Evolutionary conservation across 1,284 basidiomycete species (phyloP).

Genomic region (Puccinia polysora): DNA sequence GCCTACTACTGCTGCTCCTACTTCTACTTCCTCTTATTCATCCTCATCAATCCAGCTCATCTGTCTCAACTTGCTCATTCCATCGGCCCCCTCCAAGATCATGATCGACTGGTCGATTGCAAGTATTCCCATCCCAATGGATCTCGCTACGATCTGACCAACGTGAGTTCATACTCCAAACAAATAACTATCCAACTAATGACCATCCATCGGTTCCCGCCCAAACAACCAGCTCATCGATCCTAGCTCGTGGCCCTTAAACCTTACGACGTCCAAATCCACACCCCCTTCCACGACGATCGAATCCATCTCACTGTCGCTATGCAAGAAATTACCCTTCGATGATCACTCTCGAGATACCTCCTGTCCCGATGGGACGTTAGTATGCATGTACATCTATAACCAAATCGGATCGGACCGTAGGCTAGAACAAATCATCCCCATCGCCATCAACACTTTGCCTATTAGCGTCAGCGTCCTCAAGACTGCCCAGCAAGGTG

Average conservation of each 20-base stretch:
- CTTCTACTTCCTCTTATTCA: too few species aligned
- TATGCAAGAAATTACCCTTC: conserved; percentile 11
- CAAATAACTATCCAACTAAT: background rate
- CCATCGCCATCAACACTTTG: background rate
- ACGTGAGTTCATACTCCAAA: background rate
- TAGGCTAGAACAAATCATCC: conserved; percentile 26
- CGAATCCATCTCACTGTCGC: conserved; percentile 16
- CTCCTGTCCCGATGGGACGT: conserved; percentile 21
- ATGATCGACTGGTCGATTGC: conserved; percentile 9
- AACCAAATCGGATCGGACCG: conserved; percentile 7
- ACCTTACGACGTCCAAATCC: conserved; percentile 4
- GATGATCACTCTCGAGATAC: background rate
- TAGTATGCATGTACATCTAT: conserved; percentile 24
- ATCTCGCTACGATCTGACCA: conserved; percentile 18
- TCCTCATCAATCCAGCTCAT: too few species aligned
- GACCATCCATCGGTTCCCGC: background rate
- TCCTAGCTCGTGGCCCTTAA: conserved; percentile 1
- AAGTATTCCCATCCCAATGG: background rate
- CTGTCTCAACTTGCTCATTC: too few species aligned
- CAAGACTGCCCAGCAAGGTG: background rate
- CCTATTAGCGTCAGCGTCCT: background rate
- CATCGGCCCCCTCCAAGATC: too few species aligned
- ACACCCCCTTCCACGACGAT: conserved; percentile 31
- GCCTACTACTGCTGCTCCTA: too few species aligned
- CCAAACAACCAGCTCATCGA: conserved; percentile 8